Conservation (phyloP, 768 basidiomycete species). For the Epithele typhae region DNA sequence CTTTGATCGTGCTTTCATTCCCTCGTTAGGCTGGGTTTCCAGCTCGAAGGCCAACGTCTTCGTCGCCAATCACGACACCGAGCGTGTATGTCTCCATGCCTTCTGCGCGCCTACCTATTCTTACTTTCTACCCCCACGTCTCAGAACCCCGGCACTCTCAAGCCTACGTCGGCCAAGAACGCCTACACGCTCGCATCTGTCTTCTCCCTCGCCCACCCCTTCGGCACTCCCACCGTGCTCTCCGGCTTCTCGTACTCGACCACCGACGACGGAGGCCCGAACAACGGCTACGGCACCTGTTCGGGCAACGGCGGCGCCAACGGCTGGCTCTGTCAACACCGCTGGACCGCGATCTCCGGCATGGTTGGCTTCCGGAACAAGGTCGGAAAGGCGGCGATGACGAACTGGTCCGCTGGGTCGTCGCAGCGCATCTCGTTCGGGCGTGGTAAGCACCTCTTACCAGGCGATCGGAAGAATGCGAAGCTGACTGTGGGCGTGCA, state of each 20-base stretch:
- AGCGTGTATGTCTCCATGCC: slow-evolving; percentile 35
- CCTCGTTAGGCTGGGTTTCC: slow-evolving; percentile 48
- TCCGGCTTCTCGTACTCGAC: slow-evolving; percentile 51
- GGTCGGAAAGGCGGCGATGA: slow-evolving; percentile 46
- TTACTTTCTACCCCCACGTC: not conserved
- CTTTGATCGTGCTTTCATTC: not conserved
- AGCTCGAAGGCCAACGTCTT: slow-evolving; percentile 56
- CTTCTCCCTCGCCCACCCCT: slow-evolving; percentile 64
- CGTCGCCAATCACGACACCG: slow-evolving; percentile 68
- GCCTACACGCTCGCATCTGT: slow-evolving; percentile 57
- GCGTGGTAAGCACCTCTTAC: slow-evolving; percentile 37
- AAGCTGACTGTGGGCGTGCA: slow-evolving; percentile 15
- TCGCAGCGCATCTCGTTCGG: slow-evolving; percentile 63
- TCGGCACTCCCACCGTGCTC: slow-evolving; percentile 60
- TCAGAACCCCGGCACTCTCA: slow-evolving; percentile 50
- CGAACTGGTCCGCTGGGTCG: slow-evolving; percentile 54
- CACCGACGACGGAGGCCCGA: slow-evolving; percentile 55
- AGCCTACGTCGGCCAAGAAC: slow-evolving; percentile 56
- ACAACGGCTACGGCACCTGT: slow-evolving; percentile 54
- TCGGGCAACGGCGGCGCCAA: slow-evolving; percentile 44
- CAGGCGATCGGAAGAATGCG: not conserved
- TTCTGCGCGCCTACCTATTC: not conserved
- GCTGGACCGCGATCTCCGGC: slow-evolving; percentile 50
- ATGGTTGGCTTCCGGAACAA: slow-evolving; percentile 60
- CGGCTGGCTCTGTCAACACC: slow-evolving; percentile 69